phyloP scores from a whole-genome alignment of 2,329 filamentous ascomycete genomes.

The Penicillium sp. region DNA sequence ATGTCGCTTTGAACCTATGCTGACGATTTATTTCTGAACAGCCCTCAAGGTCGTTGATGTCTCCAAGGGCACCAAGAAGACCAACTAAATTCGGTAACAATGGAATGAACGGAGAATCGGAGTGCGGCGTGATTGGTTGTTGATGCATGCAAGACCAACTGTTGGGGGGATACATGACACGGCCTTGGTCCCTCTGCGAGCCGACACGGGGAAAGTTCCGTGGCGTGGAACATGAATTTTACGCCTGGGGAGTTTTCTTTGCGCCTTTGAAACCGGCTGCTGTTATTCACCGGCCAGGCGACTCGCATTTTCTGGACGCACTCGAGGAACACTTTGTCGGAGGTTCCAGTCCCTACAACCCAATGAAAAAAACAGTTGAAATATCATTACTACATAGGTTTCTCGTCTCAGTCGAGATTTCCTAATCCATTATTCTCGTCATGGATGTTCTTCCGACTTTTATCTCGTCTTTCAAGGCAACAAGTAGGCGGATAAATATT shows the following conservation, averaged over 20 bases:
- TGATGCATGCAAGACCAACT: slow-evolving; percentile 29
- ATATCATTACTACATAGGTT: slow-evolving; percentile 23
- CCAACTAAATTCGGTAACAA: slow-evolving; percentile 38
- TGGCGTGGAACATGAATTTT: slow-evolving; percentile 9
- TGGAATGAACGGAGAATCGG: slow-evolving; percentile 28
- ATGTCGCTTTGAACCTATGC: slow-evolving; percentile 4
- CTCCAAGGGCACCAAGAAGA: slow-evolving; percentile 48
- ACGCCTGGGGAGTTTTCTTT: slow-evolving; percentile 21
- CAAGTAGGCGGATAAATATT: not conserved
- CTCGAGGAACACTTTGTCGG: slow-evolving; percentile 30
- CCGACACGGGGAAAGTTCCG: slow-evolving; percentile 28
- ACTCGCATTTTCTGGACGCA: slow-evolving; percentile 34
- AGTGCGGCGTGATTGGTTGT: slow-evolving; percentile 27
- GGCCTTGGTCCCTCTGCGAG: slow-evolving; percentile 32
- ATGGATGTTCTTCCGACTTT: not conserved
- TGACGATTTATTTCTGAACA: slow-evolving; percentile 28
- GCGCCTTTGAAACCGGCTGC: slow-evolving; percentile 28
- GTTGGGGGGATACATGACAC: slow-evolving; percentile 27
- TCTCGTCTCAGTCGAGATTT: slow-evolving; percentile 12
- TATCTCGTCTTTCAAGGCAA: not conserved
- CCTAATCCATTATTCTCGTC: slow-evolving; percentile 6
- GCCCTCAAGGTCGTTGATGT: slow-evolving; percentile 47
- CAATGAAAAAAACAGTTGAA: slow-evolving; percentile 43
- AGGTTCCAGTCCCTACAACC: slow-evolving; percentile 33
- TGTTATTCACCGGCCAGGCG: slow-evolving; percentile 26